Evolutionary conservation across 371 early-diverging fungal genomes (phyloP), one percentile per base, ranked within the genome.

Genomic region (Circinella umbellata): DNA sequence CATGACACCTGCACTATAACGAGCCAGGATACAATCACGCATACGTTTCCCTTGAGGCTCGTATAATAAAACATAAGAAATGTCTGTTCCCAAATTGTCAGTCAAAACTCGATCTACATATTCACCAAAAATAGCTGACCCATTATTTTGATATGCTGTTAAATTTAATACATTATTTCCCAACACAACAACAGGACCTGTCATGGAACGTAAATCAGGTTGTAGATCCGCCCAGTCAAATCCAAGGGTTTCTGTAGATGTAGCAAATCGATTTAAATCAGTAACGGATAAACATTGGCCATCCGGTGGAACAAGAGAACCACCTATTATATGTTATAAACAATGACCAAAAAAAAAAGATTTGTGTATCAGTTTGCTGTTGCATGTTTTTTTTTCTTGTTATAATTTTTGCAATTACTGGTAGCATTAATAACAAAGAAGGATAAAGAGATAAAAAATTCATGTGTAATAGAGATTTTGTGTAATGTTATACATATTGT

Each of bases 141-240:
- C 20, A 42, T 66, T 53, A 61, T 48, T 39, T n/a, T 73, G 34
- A 36, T 78, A 77, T 17, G 47, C 62, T 15, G 81, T 81, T 34
- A 81, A 63, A 63, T 81, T 81, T 46, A 81, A 60, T 1, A 81
- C 82, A 77, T 64, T 79, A 38, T 86, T 86, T 10, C 86, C 86
- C 38, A 85, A 75, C 37, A 85, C 69, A 13, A 77, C 51, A 11
- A 86, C 53, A 20, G 75, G 69, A 35, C 69, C n/a, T 3, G 35
- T 51, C 3, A 62, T 67, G 39, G 53, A 64, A 63, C 71, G 15
- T 61, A 54, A 27, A 59, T 66, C 11, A 48, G 73, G 71, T 39
- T 74, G 69, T 36, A 84, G 61, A 66, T 84, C 84, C 4, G 55
- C 71, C 84, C 84, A 84, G 54, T 80, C 76, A 69, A 76, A 84